Evolutionary conservation across 176 grass and related monocot genomes (phyloP).

Genomic region (Aegilops speltoides): DNA sequence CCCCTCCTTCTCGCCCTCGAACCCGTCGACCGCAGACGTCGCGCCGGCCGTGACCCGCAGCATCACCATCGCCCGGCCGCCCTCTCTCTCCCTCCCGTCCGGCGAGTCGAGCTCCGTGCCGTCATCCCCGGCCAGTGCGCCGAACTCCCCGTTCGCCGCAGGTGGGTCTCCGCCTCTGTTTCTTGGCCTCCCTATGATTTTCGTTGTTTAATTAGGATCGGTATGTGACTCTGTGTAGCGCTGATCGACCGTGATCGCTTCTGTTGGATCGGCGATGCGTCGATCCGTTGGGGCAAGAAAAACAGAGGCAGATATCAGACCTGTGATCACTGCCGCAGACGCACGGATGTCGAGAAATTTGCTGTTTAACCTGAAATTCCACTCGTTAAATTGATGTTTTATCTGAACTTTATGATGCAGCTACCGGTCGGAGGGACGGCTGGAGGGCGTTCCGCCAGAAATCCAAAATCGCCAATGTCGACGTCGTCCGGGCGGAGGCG

Average conservation of each 20-base stretch:
- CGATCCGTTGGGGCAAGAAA: too few species aligned
- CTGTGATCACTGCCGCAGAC: too few species aligned
- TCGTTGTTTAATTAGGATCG: background rate
- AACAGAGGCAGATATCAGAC: too few species aligned
- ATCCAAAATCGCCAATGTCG: constrained; percentile 31
- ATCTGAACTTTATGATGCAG: too few species aligned
- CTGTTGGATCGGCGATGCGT: too few species aligned
- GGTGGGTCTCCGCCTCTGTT: constrained; percentile 19
- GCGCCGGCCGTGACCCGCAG: constrained; percentile 42
- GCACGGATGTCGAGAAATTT: too few species aligned
- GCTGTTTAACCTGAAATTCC: too few species aligned
- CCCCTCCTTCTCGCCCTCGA: constrained; percentile 56
- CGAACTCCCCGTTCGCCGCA: constrained; percentile 48
- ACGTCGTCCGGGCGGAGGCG: background rate
- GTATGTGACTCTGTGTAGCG: background rate
- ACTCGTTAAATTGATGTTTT: too few species aligned
- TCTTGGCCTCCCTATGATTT: background rate
- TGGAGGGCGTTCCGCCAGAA: constrained; percentile 59
- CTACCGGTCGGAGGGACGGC: background rate
- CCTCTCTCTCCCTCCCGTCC: constrained; percentile 14
- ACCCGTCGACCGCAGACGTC: background rate
- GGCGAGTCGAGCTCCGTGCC: constrained; percentile 47
- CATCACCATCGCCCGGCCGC: constrained; percentile 57
- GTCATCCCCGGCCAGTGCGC: constrained; percentile 51
- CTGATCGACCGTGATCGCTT: background rate